phyloP scores from a whole-genome alignment of 192 early-diverging fungal species.

The Mortierella hygrophila region DNA sequence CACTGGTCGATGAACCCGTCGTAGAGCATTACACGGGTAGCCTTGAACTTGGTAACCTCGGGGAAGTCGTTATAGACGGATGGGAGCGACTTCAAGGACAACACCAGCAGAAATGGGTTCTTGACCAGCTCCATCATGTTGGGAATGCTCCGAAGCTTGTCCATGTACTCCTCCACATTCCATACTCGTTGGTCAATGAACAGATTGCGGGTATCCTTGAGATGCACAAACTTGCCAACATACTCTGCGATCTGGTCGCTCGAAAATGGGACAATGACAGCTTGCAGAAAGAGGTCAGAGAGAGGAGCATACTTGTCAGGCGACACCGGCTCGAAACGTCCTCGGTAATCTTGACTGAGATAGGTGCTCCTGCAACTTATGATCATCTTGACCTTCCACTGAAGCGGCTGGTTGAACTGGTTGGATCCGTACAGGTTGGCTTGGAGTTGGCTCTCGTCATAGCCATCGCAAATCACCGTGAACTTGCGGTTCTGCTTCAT shows the following conservation, averaged over 20 bases:
- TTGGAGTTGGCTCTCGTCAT: not conserved
- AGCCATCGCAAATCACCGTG: not conserved
- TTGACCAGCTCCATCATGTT: conserved; percentile 6
- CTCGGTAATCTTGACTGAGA: not conserved
- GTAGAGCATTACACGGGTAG: not conserved
- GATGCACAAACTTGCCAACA: not conserved
- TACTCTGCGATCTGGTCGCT: not conserved
- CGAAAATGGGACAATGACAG: not conserved
- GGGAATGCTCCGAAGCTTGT: not conserved
- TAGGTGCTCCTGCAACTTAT: not conserved
- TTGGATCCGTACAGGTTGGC: not conserved
- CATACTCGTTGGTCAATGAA: not conserved
- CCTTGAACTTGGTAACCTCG: not conserved
- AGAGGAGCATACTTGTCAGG: not conserved
- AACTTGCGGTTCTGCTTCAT: not conserved
- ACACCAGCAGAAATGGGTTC: not conserved
- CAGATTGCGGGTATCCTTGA: not conserved
- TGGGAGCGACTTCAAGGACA: not conserved
- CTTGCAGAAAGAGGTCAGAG: not conserved
- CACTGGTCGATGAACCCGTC: not conserved
- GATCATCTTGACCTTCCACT: not conserved
- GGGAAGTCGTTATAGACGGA: not conserved
- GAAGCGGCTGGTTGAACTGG: not conserved
- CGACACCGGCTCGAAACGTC: not conserved
- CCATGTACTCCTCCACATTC: not conserved